A percentile compares a stretch with the other conserved stretches of the same genome.
Conservation (phyloP, 305 asterid species). For the Fraxinus sp. region DNA sequence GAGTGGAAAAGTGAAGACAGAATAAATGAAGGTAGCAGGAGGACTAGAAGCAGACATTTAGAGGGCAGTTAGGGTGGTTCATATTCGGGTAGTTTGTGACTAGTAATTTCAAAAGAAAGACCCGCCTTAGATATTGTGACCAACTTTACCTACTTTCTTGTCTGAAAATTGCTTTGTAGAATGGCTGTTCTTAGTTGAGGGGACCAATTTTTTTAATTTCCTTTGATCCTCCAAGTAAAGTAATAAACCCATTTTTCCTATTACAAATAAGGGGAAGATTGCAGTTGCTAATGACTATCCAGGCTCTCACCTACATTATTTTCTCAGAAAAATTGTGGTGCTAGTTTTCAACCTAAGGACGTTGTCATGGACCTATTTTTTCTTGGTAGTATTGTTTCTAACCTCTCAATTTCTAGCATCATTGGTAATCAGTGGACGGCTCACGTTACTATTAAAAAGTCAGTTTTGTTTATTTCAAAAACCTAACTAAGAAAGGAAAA, state of each 20-base stretch:
- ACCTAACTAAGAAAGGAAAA: not conserved
- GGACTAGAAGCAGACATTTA: conserved; percentile 14
- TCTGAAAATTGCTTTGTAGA: conserved; percentile 28
- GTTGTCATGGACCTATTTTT: not conserved
- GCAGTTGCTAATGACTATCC: not conserved
- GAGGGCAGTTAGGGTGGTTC: conserved; percentile 37
- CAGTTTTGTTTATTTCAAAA: not conserved
- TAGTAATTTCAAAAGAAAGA: conserved; percentile 61
- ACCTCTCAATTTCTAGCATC: not conserved
- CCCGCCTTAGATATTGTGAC: conserved; percentile 76
- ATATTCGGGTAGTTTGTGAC: conserved; percentile 10
- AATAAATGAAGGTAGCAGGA: conserved; percentile 7
- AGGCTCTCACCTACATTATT: not conserved
- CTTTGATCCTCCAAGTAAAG: conserved; percentile 19
- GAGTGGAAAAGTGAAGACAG: not conserved
- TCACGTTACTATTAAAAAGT: not conserved
- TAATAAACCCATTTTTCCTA: not conserved
- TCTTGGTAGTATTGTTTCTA: not conserved
- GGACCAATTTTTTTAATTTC: conserved; percentile 20
- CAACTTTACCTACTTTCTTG: conserved; percentile 43
- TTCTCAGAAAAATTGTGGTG: not conserved
- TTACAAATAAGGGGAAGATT: not conserved
- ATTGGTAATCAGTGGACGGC: not conserved
- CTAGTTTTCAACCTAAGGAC: not conserved
- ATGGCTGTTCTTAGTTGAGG: conserved; percentile 25